These are phyloP conservation scores for Neonectria faginata DNA, from an alignment of 2,329 filamentous ascomycete genomes.

Conservation along the genomic window DNA sequence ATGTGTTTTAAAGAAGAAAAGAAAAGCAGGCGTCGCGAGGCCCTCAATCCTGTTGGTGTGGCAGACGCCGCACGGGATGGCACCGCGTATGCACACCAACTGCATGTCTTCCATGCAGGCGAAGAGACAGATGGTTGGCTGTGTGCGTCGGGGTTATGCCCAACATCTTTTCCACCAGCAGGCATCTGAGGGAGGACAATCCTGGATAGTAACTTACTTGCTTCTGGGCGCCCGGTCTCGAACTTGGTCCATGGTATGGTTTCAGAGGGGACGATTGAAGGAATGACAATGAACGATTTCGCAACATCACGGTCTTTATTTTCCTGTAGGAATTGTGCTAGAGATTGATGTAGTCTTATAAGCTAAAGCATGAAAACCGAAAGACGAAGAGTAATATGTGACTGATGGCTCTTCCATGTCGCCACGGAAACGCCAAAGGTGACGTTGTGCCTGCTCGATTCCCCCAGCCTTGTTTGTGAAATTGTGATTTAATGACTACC, in stretches of 20 bases:
- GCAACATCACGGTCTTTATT: too few relatives aligned
- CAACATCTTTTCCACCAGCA: not conserved
- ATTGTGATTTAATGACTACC: not conserved
- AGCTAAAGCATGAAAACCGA: too few relatives aligned
- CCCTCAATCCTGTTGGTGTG: not conserved
- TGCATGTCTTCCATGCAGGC: slow-evolving; percentile 2
- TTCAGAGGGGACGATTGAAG: too few relatives aligned
- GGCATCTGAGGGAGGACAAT: not conserved
- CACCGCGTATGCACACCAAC: slow-evolving; percentile 3
- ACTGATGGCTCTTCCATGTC: not conserved
- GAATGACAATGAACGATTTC: too few relatives aligned
- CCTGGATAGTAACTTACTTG: not conserved
- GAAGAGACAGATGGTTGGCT: not conserved
- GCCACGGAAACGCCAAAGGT: not conserved
- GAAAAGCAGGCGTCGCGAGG: not conserved
- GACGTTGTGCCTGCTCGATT: not conserved
- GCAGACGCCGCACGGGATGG: not conserved
- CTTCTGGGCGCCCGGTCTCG: not conserved
- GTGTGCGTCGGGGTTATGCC: not conserved
- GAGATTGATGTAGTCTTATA: too few relatives aligned
- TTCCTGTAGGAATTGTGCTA: too few relatives aligned
- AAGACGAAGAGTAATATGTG: not conserved
- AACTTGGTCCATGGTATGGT: too few relatives aligned
- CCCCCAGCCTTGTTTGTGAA: not conserved
- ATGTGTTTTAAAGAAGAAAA: not conserved